Evolutionary conservation across 2,329 filamentous ascomycete species (phyloP), one percentile per base, ranked within the genome.

Genomic region (Aspergillus alliaceus): DNA sequence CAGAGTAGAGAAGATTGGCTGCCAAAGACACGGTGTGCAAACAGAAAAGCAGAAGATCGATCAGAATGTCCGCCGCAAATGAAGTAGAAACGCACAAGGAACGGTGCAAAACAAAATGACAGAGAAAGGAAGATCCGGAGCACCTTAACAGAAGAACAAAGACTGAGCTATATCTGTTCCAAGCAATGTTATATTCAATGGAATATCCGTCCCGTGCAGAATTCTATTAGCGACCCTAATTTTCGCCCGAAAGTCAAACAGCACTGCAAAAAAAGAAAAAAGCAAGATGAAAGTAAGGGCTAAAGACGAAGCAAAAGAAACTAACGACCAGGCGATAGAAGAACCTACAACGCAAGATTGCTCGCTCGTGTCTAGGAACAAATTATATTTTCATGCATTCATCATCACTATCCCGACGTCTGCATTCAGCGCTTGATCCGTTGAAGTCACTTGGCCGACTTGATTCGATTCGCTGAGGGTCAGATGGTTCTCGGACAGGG

Each of bases 401-500:
- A 69, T 72, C 64, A 70, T 69, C 51, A 70, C 64, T 22, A 64
- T 62, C 39, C 67, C 67, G 22, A 69, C 55, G 37, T 71, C 68
- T 11, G 69, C 65, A 29, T 64, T 59, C 22, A 69, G 53, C n/a
- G 67, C 60, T 4, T 61, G 27, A 27, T 70, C 70, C 18, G 65
- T 59, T 6, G 61, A 34, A 7, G 64, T 40, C 25, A 57, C 51
- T 52, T 65, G 62, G 31, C 66, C 58, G 3, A 62, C 40, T 39
- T 54, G 59, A 42, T 64, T 66, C 9, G 69, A 61, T 51, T 73
- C 68, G 48, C 59, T 65, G 24, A 72, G 53, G 12, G 69, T 65
- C 15, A 69, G 65, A 31, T 69, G 64, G 48, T 71, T 70, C 54
- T 73, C 70, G 5, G 70, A 68, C 58, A 72, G 62, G 4, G 66